These are phyloP conservation scores for Ustilago trichophora DNA, from an alignment of 1,284 basidiomycete species.

Conservation along the genomic window DNA sequence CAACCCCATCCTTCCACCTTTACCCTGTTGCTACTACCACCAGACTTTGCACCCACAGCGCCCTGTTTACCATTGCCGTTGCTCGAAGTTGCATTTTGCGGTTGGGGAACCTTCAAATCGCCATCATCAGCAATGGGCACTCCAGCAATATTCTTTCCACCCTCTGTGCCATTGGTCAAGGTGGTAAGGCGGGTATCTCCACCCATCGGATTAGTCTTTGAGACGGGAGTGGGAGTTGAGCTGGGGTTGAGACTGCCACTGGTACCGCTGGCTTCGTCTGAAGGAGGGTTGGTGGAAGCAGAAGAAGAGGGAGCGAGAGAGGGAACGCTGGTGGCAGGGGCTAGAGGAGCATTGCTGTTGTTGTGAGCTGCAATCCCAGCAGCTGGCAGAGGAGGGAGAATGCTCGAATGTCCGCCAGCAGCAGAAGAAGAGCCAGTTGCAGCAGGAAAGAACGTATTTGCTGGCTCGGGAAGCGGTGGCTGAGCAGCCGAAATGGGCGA, in stretches of 20 bases:
- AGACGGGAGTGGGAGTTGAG: constrained; percentile 6
- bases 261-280: not conserved
- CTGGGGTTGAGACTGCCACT: constrained; percentile 14
- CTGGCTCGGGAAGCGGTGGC: constrained; percentile 11
- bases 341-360: no score
- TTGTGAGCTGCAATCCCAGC: not conserved
- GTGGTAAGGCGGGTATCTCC: no score
- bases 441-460: not conserved
- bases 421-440: not conserved
- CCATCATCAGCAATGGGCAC: constrained; percentile 13
- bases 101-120: constrained; percentile 2
- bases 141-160: not conserved
- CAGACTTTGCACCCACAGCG: no score
- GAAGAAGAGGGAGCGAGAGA: not conserved
- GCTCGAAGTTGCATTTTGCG: not conserved
- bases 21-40: no score
- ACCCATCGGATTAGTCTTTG: no score
- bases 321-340: constrained; percentile 1
- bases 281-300: no score
- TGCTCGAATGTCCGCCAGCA: not conserved
- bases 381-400: not conserved
- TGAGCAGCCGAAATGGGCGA: constrained; percentile 7
- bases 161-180: not conserved
- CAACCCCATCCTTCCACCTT: not conserved
- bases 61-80: no score